Percentiles rank a stretch among this genome's conserved stretches.
These are phyloP conservation scores for Apiosordaria backusii DNA, from an alignment of 495 filamentous ascomycete genomes.

Conservation along the genomic window DNA sequence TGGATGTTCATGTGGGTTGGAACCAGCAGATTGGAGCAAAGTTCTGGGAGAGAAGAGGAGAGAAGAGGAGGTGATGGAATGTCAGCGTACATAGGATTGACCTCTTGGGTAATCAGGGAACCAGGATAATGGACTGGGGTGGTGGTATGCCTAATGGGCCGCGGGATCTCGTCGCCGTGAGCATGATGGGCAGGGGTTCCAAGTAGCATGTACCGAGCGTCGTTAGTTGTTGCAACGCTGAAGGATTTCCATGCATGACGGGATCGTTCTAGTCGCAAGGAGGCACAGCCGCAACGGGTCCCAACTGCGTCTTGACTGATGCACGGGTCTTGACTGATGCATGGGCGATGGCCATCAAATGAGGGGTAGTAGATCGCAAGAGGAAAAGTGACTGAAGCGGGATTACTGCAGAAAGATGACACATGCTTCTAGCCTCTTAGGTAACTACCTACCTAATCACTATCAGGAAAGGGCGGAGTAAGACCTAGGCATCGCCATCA, in stretches of 20 bases:
- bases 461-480: background rate
- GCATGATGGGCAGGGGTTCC: background rate
- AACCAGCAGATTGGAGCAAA: background rate
- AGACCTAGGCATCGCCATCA: background rate
- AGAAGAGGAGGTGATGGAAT: too few relatives aligned
- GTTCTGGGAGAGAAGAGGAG: background rate
- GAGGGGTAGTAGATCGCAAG: background rate
- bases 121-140: background rate
- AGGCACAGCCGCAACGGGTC: background rate
- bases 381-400: background rate
- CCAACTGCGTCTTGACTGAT: background rate
- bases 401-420: background rate
- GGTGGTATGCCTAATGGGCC: background rate
- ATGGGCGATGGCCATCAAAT: background rate
- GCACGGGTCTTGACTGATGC: background rate
- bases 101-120: background rate
- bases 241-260: background rate
- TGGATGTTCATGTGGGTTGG: background rate
- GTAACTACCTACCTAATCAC: background rate
- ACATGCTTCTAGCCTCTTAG: background rate
- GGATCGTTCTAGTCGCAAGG: background rate
- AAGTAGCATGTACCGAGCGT: background rate
- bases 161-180: background rate
- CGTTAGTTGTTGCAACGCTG: background rate
- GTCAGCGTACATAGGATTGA: too few relatives aligned